A percentile compares a stretch with the other conserved stretches of the same genome.
phyloP scores from a whole-genome alignment of 2,329 filamentous ascomycete species.

The Fusarium foetens region DNA sequence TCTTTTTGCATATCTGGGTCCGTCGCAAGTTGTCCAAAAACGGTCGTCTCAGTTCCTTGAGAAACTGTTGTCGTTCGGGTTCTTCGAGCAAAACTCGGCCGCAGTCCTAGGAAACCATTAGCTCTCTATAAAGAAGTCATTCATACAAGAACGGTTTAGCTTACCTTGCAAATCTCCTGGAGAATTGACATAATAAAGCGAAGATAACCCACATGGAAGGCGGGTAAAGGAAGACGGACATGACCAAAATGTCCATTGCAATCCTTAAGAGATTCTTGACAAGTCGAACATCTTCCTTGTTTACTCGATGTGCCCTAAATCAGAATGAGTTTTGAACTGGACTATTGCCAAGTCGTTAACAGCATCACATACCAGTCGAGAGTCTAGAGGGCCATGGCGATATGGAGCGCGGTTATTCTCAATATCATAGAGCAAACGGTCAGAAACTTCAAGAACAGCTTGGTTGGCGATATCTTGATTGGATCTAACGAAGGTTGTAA shows the following conservation, averaged over 20 bases:
- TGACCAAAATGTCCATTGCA: conserved; percentile 98
- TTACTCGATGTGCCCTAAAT: conserved; percentile 84
- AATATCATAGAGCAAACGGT: conserved; percentile 92
- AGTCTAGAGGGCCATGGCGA: conserved; percentile 86
- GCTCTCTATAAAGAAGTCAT: background rate
- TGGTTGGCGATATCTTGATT: conserved; percentile 96
- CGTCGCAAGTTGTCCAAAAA: conserved; percentile 88
- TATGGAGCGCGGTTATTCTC: conserved; percentile 80
- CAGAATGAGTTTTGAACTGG: background rate
- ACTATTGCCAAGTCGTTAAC: background rate
- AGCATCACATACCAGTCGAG: conserved; percentile 69
- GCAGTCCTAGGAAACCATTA: conserved; percentile 68
- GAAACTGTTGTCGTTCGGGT: conserved; percentile 76
- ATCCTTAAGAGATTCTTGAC: conserved; percentile 79
- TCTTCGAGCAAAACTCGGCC: conserved; percentile 85
- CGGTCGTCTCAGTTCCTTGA: conserved; percentile 83
- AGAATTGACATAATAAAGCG: conserved; percentile 92
- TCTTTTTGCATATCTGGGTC: conserved; percentile 84
- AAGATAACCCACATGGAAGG: conserved; percentile 95
- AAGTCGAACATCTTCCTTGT: conserved; percentile 81
- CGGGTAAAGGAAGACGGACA: conserved; percentile 88
- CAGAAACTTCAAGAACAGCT: conserved; percentile 92
- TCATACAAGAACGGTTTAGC: background rate
- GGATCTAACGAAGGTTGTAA: conserved; percentile 63
- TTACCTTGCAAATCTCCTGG: conserved; percentile 90